Conservation (phyloP, 768 basidiomycete species). For the Macrolepiota albuminosa region DNA sequence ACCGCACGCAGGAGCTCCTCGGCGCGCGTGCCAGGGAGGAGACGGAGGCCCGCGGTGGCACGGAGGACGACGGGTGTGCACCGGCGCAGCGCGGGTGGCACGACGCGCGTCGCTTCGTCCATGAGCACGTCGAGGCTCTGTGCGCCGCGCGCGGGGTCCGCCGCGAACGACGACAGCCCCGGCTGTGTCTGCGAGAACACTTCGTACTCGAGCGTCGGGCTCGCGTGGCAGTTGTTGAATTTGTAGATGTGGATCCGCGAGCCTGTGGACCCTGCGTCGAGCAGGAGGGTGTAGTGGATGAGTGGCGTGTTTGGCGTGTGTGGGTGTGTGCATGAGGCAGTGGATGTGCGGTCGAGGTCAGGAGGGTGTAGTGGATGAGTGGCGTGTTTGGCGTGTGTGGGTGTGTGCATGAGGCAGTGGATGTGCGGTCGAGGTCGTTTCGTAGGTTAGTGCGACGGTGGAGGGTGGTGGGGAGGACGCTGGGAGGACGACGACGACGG, state of each 20-base stretch:
- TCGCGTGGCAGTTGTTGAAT: conserved; percentile 83
- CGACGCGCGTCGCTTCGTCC: conserved; percentile 72
- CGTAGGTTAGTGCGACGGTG: neutral
- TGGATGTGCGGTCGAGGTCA: conserved; percentile 67
- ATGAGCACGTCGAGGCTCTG: conserved; percentile 73
- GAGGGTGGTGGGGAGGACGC: no score
- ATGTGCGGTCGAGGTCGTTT: conserved; percentile 53
- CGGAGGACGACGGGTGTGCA: conserved; percentile 92
- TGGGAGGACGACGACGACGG: no score
- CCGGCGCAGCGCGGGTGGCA: conserved; percentile 59
- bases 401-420: conserved; percentile 39
- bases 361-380: conserved; percentile 88
- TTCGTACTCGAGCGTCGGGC: conserved; percentile 87
- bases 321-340: conserved; percentile 48
- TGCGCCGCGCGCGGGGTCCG: conserved; percentile 64
- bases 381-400: conserved; percentile 45
- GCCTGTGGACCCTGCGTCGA: conserved; percentile 97
- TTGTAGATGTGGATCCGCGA: conserved; percentile 99
- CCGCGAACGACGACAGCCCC: conserved; percentile 65
- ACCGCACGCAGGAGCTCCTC: conserved; percentile 75
- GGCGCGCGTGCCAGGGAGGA: conserved; percentile 60
- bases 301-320: conserved; percentile 45
- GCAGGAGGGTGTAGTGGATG: conserved; percentile 93
- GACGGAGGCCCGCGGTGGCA: conserved; percentile 82
- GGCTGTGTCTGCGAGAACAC: conserved; percentile 81